These are phyloP conservation scores for Entophlyctis luteolus DNA, from an alignment of 192 early-diverging fungal genomes.

Conservation along the genomic window DNA sequence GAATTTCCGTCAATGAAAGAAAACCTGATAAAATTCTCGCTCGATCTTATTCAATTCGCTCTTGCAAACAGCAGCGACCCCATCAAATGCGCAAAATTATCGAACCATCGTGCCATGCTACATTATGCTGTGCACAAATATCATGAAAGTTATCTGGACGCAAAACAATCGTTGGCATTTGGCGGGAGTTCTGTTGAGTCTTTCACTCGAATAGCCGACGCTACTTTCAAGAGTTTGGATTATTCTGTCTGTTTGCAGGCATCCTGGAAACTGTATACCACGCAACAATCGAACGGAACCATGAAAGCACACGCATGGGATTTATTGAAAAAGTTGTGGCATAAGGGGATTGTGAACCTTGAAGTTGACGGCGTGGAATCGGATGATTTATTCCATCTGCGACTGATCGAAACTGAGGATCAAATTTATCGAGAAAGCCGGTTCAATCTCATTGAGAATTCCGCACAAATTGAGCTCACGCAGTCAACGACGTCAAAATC, in stretches of 20 bases:
- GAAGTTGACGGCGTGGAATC: slow-evolving; percentile 1
- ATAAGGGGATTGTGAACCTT: background rate
- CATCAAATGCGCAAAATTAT: background rate
- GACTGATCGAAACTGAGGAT: background rate
- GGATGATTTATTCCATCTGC: background rate
- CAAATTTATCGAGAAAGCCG: background rate
- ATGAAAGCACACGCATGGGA: background rate
- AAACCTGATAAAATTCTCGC: slow-evolving; percentile 5
- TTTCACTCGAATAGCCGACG: background rate
- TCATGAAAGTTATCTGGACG: background rate
- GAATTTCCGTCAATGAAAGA: background rate
- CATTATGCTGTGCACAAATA: slow-evolving; percentile 2
- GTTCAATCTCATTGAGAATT: background rate
- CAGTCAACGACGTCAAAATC: background rate
- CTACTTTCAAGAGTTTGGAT: background rate
- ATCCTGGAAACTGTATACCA: background rate
- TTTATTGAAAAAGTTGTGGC: slow-evolving; percentile 11
- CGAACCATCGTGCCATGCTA: slow-evolving; percentile 6
- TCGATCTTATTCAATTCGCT: background rate
- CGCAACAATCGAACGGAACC: background rate
- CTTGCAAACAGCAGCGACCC: background rate
- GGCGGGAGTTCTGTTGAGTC: background rate
- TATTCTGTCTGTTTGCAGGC: background rate
- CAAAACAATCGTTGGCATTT: background rate
- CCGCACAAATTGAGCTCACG: background rate